Evolutionary conservation across 495 filamentous ascomycete genomes (phyloP), one percentile per base, ranked within the genome.

Genomic region (Penicillium ucsense): DNA sequence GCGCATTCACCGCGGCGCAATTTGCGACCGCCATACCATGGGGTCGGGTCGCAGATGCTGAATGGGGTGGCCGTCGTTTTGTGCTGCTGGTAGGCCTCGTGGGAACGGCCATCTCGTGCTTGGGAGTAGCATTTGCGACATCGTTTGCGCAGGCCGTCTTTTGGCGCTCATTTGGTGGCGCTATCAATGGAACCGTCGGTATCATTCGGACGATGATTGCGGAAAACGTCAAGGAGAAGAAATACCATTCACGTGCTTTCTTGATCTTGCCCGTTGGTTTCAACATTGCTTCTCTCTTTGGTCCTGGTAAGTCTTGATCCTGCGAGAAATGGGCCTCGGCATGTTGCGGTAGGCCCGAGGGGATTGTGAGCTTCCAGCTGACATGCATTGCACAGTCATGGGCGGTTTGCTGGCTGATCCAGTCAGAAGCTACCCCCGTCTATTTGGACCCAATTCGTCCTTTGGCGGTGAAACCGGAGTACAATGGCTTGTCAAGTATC

Each of bases 21-120:
- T 89, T 89, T 62, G 71, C 86, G 29, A 91, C 88, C 1, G 86
- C 85, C n/a, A 86, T 94, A 62, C 59, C 86, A 27, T 92, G 88
- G 88, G 88, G 88, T 4, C 75, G 84, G 1, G 66, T 84, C 30
- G 84, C 86, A 3, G 87, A 92, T 64, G 79, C 80, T 3, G 75
- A 79, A 43, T 72, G 72, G 61, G 76, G 79, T 37, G 88, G 88
- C 8, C 76, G 88, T 27, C 89, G 88, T 61, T 83, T 80, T 31
- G 85, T 90, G 35, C 67, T 94, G 54, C 59, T 92, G 49, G 79
- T 91, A 43, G 88, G 87, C 8, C 62, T 92, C 27, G 43, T 80
- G 10, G 87, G 87, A 2, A 89, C 86, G 1, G 78, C 79, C 11
- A 58, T 85, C 31, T 86, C 83, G 3, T 81, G 80, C 55, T 43